Conservation (phyloP, 1,139 yeast genomes). For the Zygoascus meyerae region DNA sequence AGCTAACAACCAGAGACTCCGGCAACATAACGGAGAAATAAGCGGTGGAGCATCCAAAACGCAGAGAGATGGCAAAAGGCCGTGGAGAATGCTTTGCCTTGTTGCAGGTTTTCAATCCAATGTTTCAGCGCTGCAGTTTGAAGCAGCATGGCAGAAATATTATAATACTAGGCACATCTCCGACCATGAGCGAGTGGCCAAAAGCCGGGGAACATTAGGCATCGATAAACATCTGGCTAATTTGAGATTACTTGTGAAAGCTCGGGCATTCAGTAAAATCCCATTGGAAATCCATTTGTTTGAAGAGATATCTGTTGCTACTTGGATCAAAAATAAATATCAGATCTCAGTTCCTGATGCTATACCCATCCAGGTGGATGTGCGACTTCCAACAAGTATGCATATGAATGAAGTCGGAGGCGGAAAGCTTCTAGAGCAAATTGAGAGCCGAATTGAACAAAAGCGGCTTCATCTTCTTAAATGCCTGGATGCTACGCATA, state of each 20-base stretch:
- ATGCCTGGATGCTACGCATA: not conserved
- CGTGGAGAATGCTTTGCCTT: constrained; percentile 64
- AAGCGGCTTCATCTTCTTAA: constrained; percentile 1
- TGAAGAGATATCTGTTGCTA: constrained; percentile 19
- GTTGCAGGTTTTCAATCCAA: constrained; percentile 72
- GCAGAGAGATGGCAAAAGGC: constrained; percentile 48
- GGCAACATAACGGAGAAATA: constrained; percentile 74
- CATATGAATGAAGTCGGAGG: constrained; percentile 17
- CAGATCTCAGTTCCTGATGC: constrained; percentile 18
- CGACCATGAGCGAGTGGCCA: constrained; percentile 24
- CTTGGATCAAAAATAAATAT: constrained; percentile 27
- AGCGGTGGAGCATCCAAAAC: constrained; percentile 66
- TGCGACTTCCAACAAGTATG: not conserved
- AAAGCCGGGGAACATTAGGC: constrained; percentile 29
- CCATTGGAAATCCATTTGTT: constrained; percentile 27
- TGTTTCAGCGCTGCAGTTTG: constrained; percentile 62
- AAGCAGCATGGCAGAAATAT: constrained; percentile 74
- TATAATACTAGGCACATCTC: constrained; percentile 57
- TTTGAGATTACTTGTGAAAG: constrained; percentile 42
- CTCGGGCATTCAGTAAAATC: constrained; percentile 25
- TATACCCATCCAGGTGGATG: constrained; percentile 17
- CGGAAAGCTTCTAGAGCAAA: constrained; percentile 3
- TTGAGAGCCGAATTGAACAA: constrained; percentile 6
- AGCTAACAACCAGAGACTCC: constrained; percentile 37
- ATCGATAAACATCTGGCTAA: constrained; percentile 50